Conservation (phyloP, 73 alveolate genomes). For the Paramecium tetraurelia region DNA sequence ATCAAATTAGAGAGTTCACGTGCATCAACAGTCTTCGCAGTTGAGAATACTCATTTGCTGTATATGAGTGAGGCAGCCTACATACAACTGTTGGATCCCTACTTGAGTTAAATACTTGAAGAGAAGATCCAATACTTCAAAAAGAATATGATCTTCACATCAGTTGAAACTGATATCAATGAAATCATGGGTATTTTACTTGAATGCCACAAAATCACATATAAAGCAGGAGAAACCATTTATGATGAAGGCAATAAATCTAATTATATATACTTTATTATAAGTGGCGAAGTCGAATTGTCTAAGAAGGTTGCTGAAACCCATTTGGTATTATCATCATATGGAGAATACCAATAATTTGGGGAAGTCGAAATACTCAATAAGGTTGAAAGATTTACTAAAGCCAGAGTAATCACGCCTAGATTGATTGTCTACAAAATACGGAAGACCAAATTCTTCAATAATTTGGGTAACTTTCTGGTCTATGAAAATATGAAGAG, state of each 20-base stretch:
- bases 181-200: slow-evolving; percentile 13
- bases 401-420: slow-evolving; percentile 33
- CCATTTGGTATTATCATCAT: neutral
- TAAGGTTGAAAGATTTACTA: neutral
- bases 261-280: neutral
- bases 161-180: slow-evolving; percentile 1
- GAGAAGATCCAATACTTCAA: neutral
- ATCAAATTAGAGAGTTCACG: slow-evolving; percentile 12
- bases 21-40: slow-evolving; percentile 39
- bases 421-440: slow-evolving; percentile 32
- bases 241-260: slow-evolving; percentile 6
- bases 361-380: slow-evolving; percentile 40
- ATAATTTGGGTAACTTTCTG: slow-evolving; percentile 9
- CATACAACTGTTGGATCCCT: neutral
- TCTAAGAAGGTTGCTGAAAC: neutral
- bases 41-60: neutral
- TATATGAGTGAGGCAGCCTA: slow-evolving; percentile 20
- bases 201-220: neutral
- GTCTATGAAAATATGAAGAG: slow-evolving; percentile 26
- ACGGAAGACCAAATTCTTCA: neutral
- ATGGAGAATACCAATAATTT: slow-evolving; percentile 8
- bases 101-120: neutral
- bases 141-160: neutral
- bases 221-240: slow-evolving; percentile 14
- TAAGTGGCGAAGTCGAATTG: slow-evolving; percentile 17